Conservation (phyloP, 208 protist species). For the Leishmania tropica region DNA sequence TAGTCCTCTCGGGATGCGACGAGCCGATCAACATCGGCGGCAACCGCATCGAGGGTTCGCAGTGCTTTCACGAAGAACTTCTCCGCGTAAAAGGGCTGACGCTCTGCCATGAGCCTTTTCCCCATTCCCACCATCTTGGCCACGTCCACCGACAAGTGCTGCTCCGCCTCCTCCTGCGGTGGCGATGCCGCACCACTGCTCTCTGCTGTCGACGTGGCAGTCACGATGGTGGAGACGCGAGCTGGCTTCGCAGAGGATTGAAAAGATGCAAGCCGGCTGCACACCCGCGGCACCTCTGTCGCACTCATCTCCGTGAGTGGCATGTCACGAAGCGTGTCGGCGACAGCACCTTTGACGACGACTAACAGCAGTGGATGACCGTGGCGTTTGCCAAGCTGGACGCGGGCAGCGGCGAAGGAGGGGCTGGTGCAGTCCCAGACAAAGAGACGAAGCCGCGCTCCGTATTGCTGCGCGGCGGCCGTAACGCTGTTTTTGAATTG, state of each 20-base stretch:
- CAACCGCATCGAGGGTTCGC: slow-evolving; percentile 60
- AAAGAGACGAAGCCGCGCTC: slow-evolving; percentile 37
- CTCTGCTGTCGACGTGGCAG: not conserved
- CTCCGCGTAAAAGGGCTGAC: slow-evolving; percentile 72
- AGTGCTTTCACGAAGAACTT: slow-evolving; percentile 84
- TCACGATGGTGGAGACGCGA: not conserved
- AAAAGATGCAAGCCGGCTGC: slow-evolving; percentile 61
- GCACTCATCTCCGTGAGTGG: slow-evolving; percentile 34
- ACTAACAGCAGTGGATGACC: slow-evolving; percentile 66
- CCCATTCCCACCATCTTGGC: slow-evolving; percentile 70
- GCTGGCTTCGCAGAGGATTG: slow-evolving; percentile 44
- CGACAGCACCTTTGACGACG: slow-evolving; percentile 53
- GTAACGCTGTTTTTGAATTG: slow-evolving; percentile 39
- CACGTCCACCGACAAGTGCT: slow-evolving; percentile 69
- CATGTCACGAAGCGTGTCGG: slow-evolving; percentile 49
- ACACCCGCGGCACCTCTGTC: slow-evolving; percentile 43
- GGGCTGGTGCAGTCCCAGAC: slow-evolving; percentile 73
- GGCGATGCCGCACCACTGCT: not conserved
- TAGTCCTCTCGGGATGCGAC: slow-evolving; percentile 32
- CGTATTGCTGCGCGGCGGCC: slow-evolving; percentile 22
- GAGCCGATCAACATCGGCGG: slow-evolving; percentile 35
- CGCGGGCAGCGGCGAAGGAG: slow-evolving; percentile 51
- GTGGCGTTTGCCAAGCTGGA: slow-evolving; percentile 58
- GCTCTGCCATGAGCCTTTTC: slow-evolving; percentile 52
- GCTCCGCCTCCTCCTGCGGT: not conserved